Conservation (phyloP, 371 early-diverging fungal genomes). For the Mortierella sp. region DNA sequence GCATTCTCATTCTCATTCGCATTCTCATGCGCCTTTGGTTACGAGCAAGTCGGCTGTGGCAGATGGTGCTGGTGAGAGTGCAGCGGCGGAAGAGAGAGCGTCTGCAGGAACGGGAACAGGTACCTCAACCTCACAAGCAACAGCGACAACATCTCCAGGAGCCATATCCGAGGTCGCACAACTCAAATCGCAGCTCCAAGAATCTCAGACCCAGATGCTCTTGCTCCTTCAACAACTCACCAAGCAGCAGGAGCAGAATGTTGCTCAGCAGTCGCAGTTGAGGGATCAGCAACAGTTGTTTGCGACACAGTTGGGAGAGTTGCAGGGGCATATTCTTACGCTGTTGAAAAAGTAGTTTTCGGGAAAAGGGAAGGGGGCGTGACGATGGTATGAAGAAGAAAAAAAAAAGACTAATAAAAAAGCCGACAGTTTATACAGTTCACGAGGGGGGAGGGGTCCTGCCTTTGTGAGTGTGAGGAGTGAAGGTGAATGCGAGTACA, state of each 20-base stretch:
- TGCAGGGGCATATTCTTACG: conserved; percentile 2
- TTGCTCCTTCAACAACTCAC: background rate
- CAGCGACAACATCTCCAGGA: background rate
- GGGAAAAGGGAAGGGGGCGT: background rate
- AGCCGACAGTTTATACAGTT: too few species aligned
- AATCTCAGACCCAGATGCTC: background rate
- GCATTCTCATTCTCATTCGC: background rate
- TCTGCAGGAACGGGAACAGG: background rate
- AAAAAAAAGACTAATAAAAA: too few species aligned
- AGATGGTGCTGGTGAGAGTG: background rate
- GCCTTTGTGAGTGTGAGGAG: too few species aligned
- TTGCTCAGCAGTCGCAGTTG: background rate
- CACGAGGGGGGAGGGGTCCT: too few species aligned
- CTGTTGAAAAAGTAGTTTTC: background rate
- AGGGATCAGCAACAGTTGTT: conserved; percentile 4
- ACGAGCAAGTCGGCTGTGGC: background rate
- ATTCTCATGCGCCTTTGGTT: background rate
- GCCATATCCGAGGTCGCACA: background rate
- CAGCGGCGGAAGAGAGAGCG: background rate
- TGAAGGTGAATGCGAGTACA: too few species aligned
- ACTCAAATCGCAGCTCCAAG: background rate
- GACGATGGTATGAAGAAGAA: too few species aligned
- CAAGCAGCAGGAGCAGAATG: conserved; percentile 11
- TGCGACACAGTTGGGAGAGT: background rate
- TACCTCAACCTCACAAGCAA: background rate